These are phyloP conservation scores for Pythium vanterpoolii DNA, from an alignment of 352 stramenopile genomes.

Conservation along the genomic window DNA sequence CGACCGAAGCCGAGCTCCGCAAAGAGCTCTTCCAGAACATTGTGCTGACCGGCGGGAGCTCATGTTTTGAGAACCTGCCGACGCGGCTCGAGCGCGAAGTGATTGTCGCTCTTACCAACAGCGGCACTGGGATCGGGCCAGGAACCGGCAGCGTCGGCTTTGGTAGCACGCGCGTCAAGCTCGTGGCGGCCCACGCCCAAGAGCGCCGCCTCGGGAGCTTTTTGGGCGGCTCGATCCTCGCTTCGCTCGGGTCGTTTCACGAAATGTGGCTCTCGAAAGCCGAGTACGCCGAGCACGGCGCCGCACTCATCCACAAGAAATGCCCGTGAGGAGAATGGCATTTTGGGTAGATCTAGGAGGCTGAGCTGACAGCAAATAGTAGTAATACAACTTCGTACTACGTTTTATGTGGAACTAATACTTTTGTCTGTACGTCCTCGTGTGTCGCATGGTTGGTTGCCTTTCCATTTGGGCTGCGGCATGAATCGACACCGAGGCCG, in stretches of 20 bases:
- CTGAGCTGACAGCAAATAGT: no score
- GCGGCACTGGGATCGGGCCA: constrained; percentile 12
- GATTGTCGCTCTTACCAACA: constrained; percentile 42
- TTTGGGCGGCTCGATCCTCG: constrained; percentile 96
- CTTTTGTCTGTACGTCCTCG: not conserved
- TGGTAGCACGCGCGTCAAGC: constrained; percentile 64
- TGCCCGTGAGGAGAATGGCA: constrained; percentile 56
- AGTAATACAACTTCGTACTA: no score
- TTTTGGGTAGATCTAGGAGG: no score
- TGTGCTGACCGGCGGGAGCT: constrained; percentile 69
- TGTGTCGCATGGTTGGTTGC: no score
- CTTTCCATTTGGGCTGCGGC: no score
- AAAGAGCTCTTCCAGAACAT: constrained; percentile 85
- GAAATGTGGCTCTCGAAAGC: constrained; percentile 99
- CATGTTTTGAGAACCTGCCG: constrained; percentile 81
- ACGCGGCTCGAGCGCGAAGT: constrained; percentile 72
- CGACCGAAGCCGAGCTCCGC: constrained; percentile 66
- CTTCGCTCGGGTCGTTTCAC: constrained; percentile 96
- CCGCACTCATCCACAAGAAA: constrained; percentile 97
- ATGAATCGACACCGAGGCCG: no score
- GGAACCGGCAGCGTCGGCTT: constrained; percentile 16
- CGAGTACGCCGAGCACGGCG: constrained; percentile 98
- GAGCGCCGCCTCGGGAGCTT: constrained; percentile 73
- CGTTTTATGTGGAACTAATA: not conserved
- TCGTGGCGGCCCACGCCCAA: constrained; percentile 57